Evolutionary conservation across 1,139 yeast genomes (phyloP), one percentile per base, ranked within the genome.

Genomic region (Yamadazyma taylorii): DNA sequence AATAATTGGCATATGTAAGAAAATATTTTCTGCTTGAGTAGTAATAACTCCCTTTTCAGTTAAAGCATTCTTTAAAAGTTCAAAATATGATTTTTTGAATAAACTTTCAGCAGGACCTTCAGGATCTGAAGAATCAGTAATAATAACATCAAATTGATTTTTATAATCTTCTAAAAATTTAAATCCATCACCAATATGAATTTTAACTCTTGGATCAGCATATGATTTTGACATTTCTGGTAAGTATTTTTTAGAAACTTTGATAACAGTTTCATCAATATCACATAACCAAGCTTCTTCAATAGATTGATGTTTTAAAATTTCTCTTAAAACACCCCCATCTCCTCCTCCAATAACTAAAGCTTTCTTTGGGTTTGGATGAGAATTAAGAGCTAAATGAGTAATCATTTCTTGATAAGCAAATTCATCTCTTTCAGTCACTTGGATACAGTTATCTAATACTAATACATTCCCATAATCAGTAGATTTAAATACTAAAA

Each of bases 291-390:
- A 81, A 32, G 95, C 96, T 60, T 81, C 83, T 62, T 87, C 95
- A 43, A 89, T 84, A 42, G 78, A 64, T 38, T 78, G 79, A 65
- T 89, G 96, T 69, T 89, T 89, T 55, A 89, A 85, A 58, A 88
- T 79, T 66, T 89, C 97, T 64, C 97, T 78, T 56, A 89, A 74
- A 40, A 89, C 96, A 61, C 97, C 97, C 53, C 97, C 97, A 58
- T 89, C 97, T 53, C 97, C 97, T 48, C 97, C 97, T 41, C 97
- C 97, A 58, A 89, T 83, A 41, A 89, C 95, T 46, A 89, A 72
- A 23, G 92, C 96, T 58, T 75, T 81, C 72, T 85, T 85, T 37
- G 97, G 97, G 67, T 83, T 77, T 43, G 95, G 89, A 68, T 89
- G 97, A 32, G 94, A 79, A 77, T 85, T 85, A 66, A 89, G 58